Evolutionary conservation across 2,329 filamentous ascomycete species (phyloP).

Genomic region (Talaromyces amestolkiae): DNA sequence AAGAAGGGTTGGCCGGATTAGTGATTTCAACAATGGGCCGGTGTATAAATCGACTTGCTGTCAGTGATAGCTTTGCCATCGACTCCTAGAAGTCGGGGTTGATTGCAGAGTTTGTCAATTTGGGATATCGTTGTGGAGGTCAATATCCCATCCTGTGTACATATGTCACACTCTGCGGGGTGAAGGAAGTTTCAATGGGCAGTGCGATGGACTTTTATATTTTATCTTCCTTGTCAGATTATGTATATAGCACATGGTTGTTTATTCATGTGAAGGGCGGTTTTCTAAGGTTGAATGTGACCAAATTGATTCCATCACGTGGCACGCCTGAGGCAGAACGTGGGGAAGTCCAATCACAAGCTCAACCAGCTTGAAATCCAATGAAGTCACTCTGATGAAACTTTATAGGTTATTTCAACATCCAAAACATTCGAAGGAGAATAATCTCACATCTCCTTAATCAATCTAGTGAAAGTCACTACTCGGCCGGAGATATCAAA

Average conservation of each 20-base stretch:
- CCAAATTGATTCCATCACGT: background rate
- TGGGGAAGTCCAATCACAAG: conserved; percentile 6
- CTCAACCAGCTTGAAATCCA: background rate
- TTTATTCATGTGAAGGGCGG: background rate
- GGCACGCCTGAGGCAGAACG: background rate
- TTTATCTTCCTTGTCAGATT: background rate
- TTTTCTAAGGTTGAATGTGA: background rate
- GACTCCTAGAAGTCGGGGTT: background rate
- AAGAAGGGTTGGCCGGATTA: conserved; percentile 45
- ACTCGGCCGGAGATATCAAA: no score
- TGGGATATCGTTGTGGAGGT: background rate
- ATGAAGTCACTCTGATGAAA: conserved; percentile 17
- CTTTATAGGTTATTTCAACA: background rate
- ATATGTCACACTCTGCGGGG: background rate
- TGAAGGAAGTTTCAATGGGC: background rate
- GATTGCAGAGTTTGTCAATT: background rate
- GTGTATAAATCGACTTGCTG: conserved; percentile 45
- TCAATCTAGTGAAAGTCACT: background rate
- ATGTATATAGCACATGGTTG: background rate
- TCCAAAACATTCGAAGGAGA: background rate
- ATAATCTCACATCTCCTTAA: background rate
- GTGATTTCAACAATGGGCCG: conserved; percentile 47
- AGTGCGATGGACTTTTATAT: background rate
- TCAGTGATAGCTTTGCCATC: conserved; percentile 27
- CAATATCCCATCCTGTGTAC: background rate